A percentile compares a stretch with the other conserved stretches of the same genome.
Evolutionary conservation across 2,329 filamentous ascomycete genomes (phyloP).

Genomic region (Pyrenophora teres): DNA sequence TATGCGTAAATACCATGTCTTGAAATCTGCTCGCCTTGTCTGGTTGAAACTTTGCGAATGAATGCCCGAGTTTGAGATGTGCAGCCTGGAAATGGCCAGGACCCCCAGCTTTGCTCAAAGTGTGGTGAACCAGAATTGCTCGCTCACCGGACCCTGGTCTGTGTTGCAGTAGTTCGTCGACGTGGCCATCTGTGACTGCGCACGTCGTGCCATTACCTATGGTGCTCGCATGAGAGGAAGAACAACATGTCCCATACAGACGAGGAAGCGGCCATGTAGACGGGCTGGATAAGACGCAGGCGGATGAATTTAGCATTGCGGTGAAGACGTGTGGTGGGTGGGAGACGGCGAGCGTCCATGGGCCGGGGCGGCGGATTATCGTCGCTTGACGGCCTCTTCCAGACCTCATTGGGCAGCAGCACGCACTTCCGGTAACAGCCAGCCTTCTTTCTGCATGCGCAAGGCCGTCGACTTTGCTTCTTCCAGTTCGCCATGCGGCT

Average conservation of each 20-base stretch:
- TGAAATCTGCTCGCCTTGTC: conserved; percentile 7
- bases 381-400: conserved; percentile 16
- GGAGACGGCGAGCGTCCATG: conserved; percentile 10
- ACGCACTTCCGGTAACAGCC: conserved; percentile 21
- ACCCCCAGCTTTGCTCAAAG: neutral
- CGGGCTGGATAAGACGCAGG: conserved; percentile 1
- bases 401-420: conserved; percentile 21
- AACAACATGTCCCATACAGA: no score
- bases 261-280: no score
- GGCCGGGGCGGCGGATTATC: conserved; percentile 13
- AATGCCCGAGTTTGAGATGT: neutral
- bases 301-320: conserved; percentile 6
- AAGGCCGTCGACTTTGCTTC: conserved; percentile 29
- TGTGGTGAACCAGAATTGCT: conserved; percentile 1
- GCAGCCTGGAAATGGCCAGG: conserved; percentile 2
- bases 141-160: conserved; percentile 8
- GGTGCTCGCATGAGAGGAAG: no score
- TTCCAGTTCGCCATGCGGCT: conserved; percentile 6
- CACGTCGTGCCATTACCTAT: neutral
- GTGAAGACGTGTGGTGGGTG: conserved; percentile 9
- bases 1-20: neutral
- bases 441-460: conserved; percentile 20
- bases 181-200: conserved; percentile 13
- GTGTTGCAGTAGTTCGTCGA: conserved; percentile 19
- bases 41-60: conserved; percentile 5